Evolutionary conservation across 495 filamentous ascomycete species (phyloP), one percentile per base, ranked within the genome.

Genomic region (Daldinia caldariorum): DNA sequence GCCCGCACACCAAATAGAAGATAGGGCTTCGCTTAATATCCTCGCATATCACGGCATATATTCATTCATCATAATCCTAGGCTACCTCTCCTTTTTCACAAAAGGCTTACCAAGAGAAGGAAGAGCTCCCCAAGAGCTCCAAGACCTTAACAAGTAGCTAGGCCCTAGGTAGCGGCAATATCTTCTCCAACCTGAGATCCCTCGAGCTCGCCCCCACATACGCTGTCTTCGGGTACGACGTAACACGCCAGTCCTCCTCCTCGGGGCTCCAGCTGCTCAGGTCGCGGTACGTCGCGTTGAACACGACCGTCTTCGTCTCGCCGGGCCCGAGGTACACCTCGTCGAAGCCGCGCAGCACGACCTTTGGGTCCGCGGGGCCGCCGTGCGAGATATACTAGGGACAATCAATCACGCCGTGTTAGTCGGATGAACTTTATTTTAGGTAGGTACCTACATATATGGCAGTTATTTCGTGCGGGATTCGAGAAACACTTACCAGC

Each of bases 201-300:
- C 79, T 78, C 20, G 76, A 79, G 43, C 81, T 83, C 35, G 76
- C 72, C 4, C 80, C 80, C 32, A 84, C 66, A 66, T 79, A 75
- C 7, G 78, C 77, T 14, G 63, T 74, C 74, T 82, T 82, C n/a
- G 67, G 66, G 14, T 75, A 76, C 43, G 61, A 70, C 22, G 66
- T 72, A 18, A 83, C 66, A 55, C 88, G 85, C 94, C 94, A 97
- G 79, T 97, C 90, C 83, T 96, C 91, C 9, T 79, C 80, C 14
- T 78, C 83, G 14, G 87, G 80, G 69, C 96, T 89, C 94, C 94
- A 97, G 74, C 94, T 97, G 69, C 82, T 84, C 35, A 85, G 37
- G 74, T 97, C 94, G 71, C 90, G 90, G 58, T 94, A 85, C 20
- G 87, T 94, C 38, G 97, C 74, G 2, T 87, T 81, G 77, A 97